Evolutionary conservation across 345 rosid genomes (phyloP).

Genomic region (Turritis glabra): DNA sequence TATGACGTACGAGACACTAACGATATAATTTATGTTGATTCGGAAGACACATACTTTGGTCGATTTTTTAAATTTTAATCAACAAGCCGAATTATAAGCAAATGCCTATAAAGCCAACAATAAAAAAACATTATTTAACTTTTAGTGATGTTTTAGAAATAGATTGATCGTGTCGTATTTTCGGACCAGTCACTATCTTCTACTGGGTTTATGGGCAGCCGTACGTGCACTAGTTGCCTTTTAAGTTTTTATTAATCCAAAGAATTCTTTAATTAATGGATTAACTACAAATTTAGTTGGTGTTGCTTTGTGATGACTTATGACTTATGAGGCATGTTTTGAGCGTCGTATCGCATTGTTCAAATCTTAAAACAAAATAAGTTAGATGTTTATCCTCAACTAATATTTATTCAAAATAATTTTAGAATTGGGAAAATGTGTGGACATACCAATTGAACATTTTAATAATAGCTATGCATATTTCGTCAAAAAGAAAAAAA

Average conservation of each 20-base stretch:
- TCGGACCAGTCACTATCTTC: constrained; percentile 31
- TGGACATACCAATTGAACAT: not conserved
- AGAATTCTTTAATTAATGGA: not conserved
- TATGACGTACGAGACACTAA: constrained; percentile 34
- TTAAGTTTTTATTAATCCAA: not conserved
- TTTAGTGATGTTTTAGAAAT: constrained; percentile 29
- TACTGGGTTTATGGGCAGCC: constrained; percentile 39
- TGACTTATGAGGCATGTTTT: constrained; percentile 6
- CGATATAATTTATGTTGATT: constrained; percentile 16
- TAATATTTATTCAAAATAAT: not conserved
- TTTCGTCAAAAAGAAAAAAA: too few relatives aligned
- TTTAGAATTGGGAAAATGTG: not conserved
- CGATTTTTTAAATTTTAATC: constrained; percentile 7
- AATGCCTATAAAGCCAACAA: constrained; percentile 19
- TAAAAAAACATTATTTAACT: not conserved
- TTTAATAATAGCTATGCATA: not conserved
- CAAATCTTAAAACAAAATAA: not conserved
- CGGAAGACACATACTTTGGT: constrained; percentile 26
- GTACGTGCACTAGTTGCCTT: constrained; percentile 37
- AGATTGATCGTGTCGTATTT: constrained; percentile 35
- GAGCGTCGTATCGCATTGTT: not conserved
- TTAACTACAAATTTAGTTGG: constrained; percentile 12
- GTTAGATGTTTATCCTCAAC: not conserved
- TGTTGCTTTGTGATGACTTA: not conserved
- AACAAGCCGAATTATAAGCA: constrained; percentile 16